phyloP scores from a whole-genome alignment of 2,329 filamentous ascomycete species.

The Microsporum audouinii region DNA sequence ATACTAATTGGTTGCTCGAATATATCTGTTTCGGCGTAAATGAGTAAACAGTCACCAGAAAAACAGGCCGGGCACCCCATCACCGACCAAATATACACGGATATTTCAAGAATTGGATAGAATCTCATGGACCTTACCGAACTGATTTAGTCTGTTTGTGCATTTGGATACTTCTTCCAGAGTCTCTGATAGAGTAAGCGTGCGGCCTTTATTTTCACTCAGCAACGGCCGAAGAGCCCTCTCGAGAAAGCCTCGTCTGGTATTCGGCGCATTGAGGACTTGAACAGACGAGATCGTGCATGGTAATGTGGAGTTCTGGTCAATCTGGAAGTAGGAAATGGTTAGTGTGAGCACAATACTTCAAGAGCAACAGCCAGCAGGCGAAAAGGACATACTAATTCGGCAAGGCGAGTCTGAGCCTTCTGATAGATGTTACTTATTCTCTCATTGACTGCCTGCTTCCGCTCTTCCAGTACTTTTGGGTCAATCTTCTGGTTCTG shows the following conservation, averaged over 20 bases:
- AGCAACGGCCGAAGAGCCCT: conserved; percentile 69
- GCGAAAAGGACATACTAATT: conserved; percentile 44
- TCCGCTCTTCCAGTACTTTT: conserved; percentile 47
- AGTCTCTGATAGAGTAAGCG: conserved; percentile 70
- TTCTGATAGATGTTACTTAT: conserved; percentile 48
- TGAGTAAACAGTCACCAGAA: background rate
- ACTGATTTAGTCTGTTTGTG: conserved; percentile 62
- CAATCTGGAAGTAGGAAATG: conserved; percentile 43
- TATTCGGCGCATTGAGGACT: conserved; percentile 70
- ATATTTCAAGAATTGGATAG: background rate
- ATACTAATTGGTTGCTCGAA: conserved; percentile 74
- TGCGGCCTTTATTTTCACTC: conserved; percentile 51
- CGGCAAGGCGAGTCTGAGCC: conserved; percentile 51
- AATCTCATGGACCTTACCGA: conserved; percentile 48
- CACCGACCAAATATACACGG: background rate
- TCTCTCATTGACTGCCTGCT: conserved; percentile 49
- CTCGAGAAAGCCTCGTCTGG: conserved; percentile 73
- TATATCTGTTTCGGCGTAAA: conserved; percentile 50
- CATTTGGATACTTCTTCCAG: conserved; percentile 58
- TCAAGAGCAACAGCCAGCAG: background rate
- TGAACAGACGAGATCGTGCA: conserved; percentile 78
- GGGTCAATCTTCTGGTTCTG: conserved; percentile 46
- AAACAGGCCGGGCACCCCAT: background rate
- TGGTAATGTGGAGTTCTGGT: conserved; percentile 73
- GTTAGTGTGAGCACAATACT: background rate